Conservation (phyloP, 2,329 filamentous ascomycete species). For the Stagonosporopsis rhizophila region DNA sequence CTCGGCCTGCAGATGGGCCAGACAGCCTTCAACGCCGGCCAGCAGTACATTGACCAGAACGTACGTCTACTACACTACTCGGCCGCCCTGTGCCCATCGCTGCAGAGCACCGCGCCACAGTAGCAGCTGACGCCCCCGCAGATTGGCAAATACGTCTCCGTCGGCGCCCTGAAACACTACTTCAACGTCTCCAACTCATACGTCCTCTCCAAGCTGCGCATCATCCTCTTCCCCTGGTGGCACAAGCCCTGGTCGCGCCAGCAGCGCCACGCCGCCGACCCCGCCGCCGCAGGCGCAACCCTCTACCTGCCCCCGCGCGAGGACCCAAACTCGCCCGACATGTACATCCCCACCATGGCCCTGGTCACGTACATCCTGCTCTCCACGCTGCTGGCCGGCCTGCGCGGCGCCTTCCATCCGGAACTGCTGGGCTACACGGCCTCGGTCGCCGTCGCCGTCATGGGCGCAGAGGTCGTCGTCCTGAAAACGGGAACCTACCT, state of each 20-base stretch:
- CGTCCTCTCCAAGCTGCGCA: conserved; percentile 88
- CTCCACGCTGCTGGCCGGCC: conserved; percentile 85
- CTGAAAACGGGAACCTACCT: conserved; percentile 94
- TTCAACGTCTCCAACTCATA: conserved; percentile 99
- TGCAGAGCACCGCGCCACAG: too few species aligned
- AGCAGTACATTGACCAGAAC: conserved; percentile 95
- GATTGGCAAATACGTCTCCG: conserved; percentile 86
- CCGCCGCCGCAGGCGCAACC: conserved; percentile 20
- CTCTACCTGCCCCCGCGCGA: conserved; percentile 87
- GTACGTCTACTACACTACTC: conserved; percentile 59
- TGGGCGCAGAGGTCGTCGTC: conserved; percentile 86
- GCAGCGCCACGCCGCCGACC: conserved; percentile 64
- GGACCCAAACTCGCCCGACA: conserved; percentile 96
- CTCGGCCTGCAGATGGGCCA: conserved; percentile 95
- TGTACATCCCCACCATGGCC: conserved; percentile 99
- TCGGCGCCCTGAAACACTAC: conserved; percentile 95
- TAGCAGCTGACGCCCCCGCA: conserved; percentile 43
- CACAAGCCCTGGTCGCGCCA: conserved; percentile 98
- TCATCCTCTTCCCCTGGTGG: conserved; percentile 96
- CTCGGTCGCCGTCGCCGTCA: conserved; percentile 80
- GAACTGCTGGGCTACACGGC: conserved; percentile 91
- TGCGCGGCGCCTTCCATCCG: conserved; percentile 90
- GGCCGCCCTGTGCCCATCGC: too few species aligned
- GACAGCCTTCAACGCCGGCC: conserved; percentile 87
- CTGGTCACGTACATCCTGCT: conserved; percentile 97